Evolutionary conservation across 1,139 yeast genomes (phyloP), one percentile per base, ranked within the genome.

Genomic region (Kurtzmaniella quercitrusa): DNA sequence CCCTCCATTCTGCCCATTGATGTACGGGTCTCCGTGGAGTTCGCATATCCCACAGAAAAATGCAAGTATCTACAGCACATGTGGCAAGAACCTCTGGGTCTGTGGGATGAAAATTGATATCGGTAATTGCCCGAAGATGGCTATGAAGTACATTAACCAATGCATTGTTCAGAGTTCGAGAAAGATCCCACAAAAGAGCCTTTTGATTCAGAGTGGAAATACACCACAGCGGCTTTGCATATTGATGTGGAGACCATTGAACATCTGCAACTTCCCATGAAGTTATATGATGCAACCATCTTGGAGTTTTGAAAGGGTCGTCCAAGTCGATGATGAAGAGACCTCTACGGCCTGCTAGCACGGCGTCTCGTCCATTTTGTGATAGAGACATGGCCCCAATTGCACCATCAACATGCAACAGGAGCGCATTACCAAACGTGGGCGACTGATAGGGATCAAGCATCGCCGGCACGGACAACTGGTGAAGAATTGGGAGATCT

Each of bases 181-280:
- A 80, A 49, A 93, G 66, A 61, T 93, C 94, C 98, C 98, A 93
- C 3, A 93, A 80, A 53, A 93, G 68, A 1, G 96, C 98, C 62
- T 93, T 91, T 57, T 93, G 98, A 60, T 93, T 93, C 2, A 95
- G 86, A 0, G 98, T 89, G 0, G 96, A 87, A 1, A 91, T 84
- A 42, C 94, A 89, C 96, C 97, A 89, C 15, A 85, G 75, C 0
- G 96, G 94, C 49, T 86, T 86, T 0, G 81, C 74, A 9, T 76
- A 72, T 57, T 88, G 95, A 46, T 72, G 77, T 0, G 98, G 97
- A 2, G 95, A 88, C 98, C 98, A 93, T 60, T 93, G 98, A 1
- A 91, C 97, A 59, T 93, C 97, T 0, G 98, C 97, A 2, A 93
- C 98, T 61, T 93, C 98, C 98, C 98, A 94, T 0, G 95, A 83